Evolutionary conservation across 768 basidiomycete species (phyloP).

Genomic region (Boletus edulis): DNA sequence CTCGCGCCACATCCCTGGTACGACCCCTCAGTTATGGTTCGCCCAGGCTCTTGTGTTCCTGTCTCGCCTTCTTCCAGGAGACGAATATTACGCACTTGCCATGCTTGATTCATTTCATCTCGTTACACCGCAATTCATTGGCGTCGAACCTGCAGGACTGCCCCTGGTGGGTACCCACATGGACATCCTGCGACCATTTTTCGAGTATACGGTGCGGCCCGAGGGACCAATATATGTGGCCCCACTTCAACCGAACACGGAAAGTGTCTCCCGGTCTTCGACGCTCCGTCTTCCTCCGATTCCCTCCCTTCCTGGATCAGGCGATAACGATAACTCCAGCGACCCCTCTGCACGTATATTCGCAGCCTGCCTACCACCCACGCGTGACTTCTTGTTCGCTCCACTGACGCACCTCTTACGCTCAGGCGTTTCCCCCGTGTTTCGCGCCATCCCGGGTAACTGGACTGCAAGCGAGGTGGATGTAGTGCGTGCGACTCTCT

Average conservation of each 20-base stretch:
- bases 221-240: constrained; percentile 42
- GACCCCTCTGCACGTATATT: not conserved
- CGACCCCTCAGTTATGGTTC: constrained; percentile 60
- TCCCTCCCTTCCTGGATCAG: not conserved
- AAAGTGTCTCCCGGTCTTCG: constrained; percentile 54
- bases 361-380: constrained; percentile 43
- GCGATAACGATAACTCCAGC: not conserved
- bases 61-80: constrained; percentile 60
- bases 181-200: constrained; percentile 48
- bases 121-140: constrained; percentile 19
- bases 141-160: constrained; percentile 21
- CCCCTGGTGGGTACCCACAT: constrained; percentile 26
- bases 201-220: constrained; percentile 46
- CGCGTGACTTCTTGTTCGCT: constrained; percentile 63
- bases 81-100: constrained; percentile 57
- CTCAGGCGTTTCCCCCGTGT: constrained; percentile 70
- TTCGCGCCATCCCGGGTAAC: constrained; percentile 58
- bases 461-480: constrained; percentile 85
- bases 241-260: constrained; percentile 48
- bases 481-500: constrained; percentile 64
- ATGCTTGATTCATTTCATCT: constrained; percentile 31
- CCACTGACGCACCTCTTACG: constrained; percentile 79
- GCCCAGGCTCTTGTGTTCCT: constrained; percentile 63
- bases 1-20: constrained; percentile 55
- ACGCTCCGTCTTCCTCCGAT: constrained; percentile 46